Percentiles rank a stretch among this genome's conserved stretches.
Evolutionary conservation across 306 rosid genomes (phyloP).

Genomic region (Trifolium fragiferum): DNA sequence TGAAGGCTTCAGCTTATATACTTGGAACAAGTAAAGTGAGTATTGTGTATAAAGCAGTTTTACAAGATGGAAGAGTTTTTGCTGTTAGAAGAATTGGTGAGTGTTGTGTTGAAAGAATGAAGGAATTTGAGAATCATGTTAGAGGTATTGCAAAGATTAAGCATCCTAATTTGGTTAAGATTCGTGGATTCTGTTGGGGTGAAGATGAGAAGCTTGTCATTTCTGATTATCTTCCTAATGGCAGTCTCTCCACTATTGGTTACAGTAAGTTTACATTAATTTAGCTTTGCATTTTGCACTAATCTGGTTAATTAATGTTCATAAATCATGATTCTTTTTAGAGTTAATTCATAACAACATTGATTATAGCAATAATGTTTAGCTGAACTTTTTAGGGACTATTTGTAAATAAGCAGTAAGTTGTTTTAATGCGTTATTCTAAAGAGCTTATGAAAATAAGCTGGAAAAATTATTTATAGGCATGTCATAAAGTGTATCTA

Average conservation of each 20-base stretch:
- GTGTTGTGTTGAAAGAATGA: constrained; percentile 61
- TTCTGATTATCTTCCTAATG: constrained; percentile 74
- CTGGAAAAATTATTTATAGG: too few species aligned
- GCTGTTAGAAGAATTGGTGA: constrained; percentile 89
- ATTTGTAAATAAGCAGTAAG: too few species aligned
- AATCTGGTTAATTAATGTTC: background rate
- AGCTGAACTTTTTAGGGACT: background rate
- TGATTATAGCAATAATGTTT: too few species aligned
- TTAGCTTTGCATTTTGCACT: background rate
- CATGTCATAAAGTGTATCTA: too few species aligned
- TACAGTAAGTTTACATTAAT: constrained; percentile 56
- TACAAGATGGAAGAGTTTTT: constrained; percentile 72
- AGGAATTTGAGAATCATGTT: constrained; percentile 77
- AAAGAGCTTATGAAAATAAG: too few species aligned
- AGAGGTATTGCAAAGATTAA: constrained; percentile 68
- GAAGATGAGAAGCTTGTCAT: constrained; percentile 83
- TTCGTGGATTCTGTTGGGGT: constrained; percentile 85
- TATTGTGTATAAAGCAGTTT: constrained; percentile 88
- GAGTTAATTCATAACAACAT: too few species aligned
- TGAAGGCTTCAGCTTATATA: constrained; percentile 83
- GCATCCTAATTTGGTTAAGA: constrained; percentile 73
- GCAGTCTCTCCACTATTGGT: constrained; percentile 59
- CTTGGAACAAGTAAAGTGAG: constrained; percentile 68
- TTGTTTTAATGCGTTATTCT: too few species aligned
- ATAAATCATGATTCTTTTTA: background rate